Conservation (phyloP, 2,329 filamentous ascomycete species). For the Fusarium sp. region DNA sequence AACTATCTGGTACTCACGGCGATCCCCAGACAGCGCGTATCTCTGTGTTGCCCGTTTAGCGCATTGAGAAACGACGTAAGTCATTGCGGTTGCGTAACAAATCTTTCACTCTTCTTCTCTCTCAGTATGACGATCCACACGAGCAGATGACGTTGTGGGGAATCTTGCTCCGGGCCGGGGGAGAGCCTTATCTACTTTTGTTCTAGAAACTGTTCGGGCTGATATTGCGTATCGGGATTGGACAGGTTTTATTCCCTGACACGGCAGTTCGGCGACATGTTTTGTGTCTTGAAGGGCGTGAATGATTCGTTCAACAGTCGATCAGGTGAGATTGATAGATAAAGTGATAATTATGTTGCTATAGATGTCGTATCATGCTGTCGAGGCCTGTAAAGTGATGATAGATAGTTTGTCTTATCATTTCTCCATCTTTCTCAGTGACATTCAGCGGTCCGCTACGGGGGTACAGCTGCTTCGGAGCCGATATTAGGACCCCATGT, state of each 20-base stretch:
- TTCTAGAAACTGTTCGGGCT: conserved; percentile 25
- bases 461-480: conserved; percentile 3
- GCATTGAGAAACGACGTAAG: conserved; percentile 7
- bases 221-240: conserved; percentile 3
- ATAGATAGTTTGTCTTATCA: conserved; percentile 8
- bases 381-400: not conserved
- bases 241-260: not conserved
- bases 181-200: conserved; percentile 36
- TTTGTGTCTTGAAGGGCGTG: not conserved
- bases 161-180: conserved; percentile 33
- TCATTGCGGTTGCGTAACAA: conserved; percentile 42
- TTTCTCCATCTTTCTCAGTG: not conserved
- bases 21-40: conserved; percentile 10
- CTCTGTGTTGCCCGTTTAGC: not conserved
- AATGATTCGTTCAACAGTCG: not conserved
- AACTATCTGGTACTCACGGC: conserved; percentile 8
- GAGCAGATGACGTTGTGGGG: conserved; percentile 40
- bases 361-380: not conserved
- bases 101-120: not conserved
- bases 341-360: not conserved
- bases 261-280: not conserved
- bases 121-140: conserved; percentile 36
- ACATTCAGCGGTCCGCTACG: not conserved
- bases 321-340: not conserved
- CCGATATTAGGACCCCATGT: conserved; percentile 5